Evolutionary conservation across 116 monocot genomes (phyloP).

Genomic region (Iris pallida): DNA sequence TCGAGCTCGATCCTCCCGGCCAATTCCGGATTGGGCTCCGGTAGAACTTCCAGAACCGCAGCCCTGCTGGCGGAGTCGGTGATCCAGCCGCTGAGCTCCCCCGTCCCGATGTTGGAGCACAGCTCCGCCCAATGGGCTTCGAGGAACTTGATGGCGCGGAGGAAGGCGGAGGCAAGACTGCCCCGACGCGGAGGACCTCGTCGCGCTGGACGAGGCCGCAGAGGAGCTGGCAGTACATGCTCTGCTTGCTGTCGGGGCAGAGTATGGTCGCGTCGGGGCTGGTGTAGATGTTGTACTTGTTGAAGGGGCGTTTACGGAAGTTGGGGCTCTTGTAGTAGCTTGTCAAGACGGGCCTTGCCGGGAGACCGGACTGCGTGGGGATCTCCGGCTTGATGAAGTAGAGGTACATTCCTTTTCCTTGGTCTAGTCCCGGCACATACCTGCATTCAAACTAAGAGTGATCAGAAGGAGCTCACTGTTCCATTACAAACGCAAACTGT

Average conservation of each 20-base stretch:
- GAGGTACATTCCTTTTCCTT: conserved; percentile 72
- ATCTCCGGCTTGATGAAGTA: conserved; percentile 72
- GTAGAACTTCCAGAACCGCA: conserved; percentile 22
- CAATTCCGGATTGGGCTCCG: conserved; percentile 22
- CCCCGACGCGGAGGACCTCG: conserved; percentile 70
- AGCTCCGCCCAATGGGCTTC: conserved; percentile 52
- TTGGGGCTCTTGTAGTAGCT: conserved; percentile 79
- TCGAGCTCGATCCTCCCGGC: conserved; percentile 29
- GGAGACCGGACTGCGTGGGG: conserved; percentile 45
- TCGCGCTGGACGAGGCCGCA: conserved; percentile 57
- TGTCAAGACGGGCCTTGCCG: conserved; percentile 62
- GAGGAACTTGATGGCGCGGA: conserved; percentile 67
- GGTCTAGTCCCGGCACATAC: conserved; percentile 56
- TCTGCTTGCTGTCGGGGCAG: conserved; percentile 60
- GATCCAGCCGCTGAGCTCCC: conserved; percentile 24
- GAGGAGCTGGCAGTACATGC: conserved; percentile 78
- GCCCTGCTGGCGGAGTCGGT: conserved; percentile 18
- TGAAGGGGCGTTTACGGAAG: conserved; percentile 47
- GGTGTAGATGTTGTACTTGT: conserved; percentile 48
- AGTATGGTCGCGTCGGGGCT: conserved; percentile 66
- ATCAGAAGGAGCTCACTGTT: conserved; percentile 4
- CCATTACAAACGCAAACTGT: conserved; percentile 12
- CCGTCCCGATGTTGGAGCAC: conserved; percentile 27
- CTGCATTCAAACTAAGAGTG: conserved; percentile 12
- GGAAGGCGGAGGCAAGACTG: conserved; percentile 80